These are phyloP conservation scores for Lanmaoa pseudosensibilis DNA, from an alignment of 768 basidiomycete species.

Conservation along the genomic window DNA sequence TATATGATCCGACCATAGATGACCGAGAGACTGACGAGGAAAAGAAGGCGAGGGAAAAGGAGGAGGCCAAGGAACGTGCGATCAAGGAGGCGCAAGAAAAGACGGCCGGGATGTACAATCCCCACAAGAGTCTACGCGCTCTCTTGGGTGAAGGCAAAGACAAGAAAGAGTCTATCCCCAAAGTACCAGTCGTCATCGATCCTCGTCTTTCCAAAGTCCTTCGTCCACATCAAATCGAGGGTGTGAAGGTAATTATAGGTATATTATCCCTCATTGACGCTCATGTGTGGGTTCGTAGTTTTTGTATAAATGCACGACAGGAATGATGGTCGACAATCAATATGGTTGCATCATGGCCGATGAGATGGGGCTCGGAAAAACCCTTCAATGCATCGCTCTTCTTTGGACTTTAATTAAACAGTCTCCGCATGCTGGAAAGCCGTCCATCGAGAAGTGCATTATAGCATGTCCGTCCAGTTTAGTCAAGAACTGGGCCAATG, in stretches of 20 bases:
- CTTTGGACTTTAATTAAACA: constrained; percentile 96
- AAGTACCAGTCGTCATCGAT: constrained; percentile 97
- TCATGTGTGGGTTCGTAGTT: constrained; percentile 56
- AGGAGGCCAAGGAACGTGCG: constrained; percentile 65
- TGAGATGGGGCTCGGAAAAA: constrained; percentile 98
- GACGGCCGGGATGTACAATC: constrained; percentile 75
- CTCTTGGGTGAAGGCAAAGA: constrained; percentile 71
- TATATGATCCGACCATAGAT: constrained; percentile 96
- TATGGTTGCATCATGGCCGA: constrained; percentile 99
- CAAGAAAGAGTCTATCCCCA: constrained; percentile 63
- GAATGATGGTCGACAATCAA: constrained; percentile 88
- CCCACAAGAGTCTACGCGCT: constrained; percentile 87
- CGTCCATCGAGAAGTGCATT: constrained; percentile 94
- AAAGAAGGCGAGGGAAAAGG: constrained; percentile 67
- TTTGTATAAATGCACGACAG: constrained; percentile 92
- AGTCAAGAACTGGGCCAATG: constrained; percentile 99
- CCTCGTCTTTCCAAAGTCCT: constrained; percentile 84
- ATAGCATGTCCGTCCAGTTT: constrained; percentile 96
- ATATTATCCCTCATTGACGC: neutral
- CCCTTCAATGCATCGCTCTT: constrained; percentile 93
- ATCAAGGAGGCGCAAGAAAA: constrained; percentile 67
- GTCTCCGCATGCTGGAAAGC: constrained; percentile 83
- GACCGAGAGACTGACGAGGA: constrained; percentile 90
- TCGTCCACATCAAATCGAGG: constrained; percentile 97
- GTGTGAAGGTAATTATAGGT: constrained; percentile 75